Base-by-base conservation (phyloP, 2,329 filamentous ascomycete species). In the Epichloe amarillans region DNA sequence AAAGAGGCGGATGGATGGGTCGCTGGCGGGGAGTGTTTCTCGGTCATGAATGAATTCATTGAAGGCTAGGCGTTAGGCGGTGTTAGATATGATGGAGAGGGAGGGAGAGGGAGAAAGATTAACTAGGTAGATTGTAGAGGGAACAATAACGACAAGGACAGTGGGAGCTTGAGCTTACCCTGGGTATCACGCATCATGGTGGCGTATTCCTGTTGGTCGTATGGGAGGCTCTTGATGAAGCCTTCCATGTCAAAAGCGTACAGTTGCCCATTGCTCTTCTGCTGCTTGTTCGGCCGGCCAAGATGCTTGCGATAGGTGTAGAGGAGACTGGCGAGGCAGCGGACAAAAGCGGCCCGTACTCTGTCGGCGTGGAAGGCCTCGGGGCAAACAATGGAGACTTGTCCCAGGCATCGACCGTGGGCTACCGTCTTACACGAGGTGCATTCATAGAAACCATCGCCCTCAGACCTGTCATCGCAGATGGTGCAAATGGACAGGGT, bases 11-110 rank as follows among this genome's bases (percentile, higher is more conserved):
- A 91, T 81, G 2, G 74, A 66, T 0, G 85, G 76, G 55, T 86
- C 76, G 7, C 79, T 74, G 0, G 79, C 66, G 2, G 79, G 72
- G 7, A 75, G 79, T 21, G 73, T 80, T 66, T 93, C 87, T 44
- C 87, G 80, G 58, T 89, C 84, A 60, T 91, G 84, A 54, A 93
- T 86, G 64, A 93, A 93, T 64, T 91, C 86, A 57, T 88, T 88
- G 64, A 90, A 88, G 46, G 60, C 62, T 64, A 21, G 19, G 19
- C 17, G 17, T 17, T 19, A 19, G 49, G 39, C 17, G 17, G 43
- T 46, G 40, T 51, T 19, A 54, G 43, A 39, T 15, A 30, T 26
- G 21, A 49, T 23, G 42, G 15, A 19, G 30, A 19, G 3, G 2
- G 19, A 19, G 38, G 10, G 21, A 21, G n/a, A 21, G 23, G n/a